phyloP scores from a whole-genome alignment of 306 rosid species.

The Hippophae gyantsensis region DNA sequence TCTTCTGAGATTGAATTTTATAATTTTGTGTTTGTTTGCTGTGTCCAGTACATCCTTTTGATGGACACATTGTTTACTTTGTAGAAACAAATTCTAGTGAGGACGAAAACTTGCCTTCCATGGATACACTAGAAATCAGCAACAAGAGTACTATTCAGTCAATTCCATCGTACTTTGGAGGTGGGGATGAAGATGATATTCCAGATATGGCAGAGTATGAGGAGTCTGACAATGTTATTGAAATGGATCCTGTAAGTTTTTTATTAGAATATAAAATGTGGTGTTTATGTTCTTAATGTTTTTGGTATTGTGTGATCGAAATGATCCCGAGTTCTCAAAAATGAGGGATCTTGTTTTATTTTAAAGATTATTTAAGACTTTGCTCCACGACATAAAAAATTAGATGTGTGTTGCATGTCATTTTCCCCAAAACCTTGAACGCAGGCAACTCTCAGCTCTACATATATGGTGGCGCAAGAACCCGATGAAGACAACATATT shows the following conservation, averaged over 20 bases:
- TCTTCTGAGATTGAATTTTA: no score
- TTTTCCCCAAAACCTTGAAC: not conserved
- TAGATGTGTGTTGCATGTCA: not conserved
- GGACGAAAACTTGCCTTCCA: conserved; percentile 75
- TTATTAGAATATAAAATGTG: not conserved
- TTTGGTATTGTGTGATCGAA: no score
- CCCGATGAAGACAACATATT: conserved; percentile 90
- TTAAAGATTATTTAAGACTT: no score
- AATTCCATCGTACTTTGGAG: conserved; percentile 42
- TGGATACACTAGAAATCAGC: conserved; percentile 76
- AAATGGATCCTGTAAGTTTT: conserved; percentile 69
- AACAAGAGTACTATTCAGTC: conserved; percentile 38
- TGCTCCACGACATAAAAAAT: no score
- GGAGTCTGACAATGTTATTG: conserved; percentile 65
- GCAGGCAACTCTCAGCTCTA: conserved; percentile 54
- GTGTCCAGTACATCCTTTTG: not conserved
- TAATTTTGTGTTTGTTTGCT: no score
- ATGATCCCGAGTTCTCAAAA: no score
- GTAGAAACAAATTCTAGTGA: conserved; percentile 56
- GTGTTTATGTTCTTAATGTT: not conserved
- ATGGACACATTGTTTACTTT: conserved; percentile 12
- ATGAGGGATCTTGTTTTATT: no score
- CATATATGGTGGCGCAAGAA: conserved; percentile 73
- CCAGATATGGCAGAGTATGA: conserved; percentile 84
- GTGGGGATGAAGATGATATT: conserved; percentile 73